Conservation (phyloP, 768 basidiomycete genomes). For the Thelephora aurantiotincta region DNA sequence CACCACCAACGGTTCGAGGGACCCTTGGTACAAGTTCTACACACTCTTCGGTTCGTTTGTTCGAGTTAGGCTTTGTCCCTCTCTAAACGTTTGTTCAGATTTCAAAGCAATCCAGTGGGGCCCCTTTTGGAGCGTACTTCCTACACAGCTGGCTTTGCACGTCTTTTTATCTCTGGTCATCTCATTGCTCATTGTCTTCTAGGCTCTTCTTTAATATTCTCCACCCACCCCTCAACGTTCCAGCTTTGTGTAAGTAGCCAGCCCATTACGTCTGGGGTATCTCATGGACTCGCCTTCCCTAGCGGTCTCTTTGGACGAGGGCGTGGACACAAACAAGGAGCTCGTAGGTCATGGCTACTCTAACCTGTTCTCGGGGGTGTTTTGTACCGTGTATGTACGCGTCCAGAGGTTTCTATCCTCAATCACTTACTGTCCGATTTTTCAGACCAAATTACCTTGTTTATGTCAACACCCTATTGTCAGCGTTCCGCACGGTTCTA, state of each 20-base stretch:
- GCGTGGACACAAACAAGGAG: conserved; percentile 86
- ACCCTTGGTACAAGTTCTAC: conserved; percentile 78
- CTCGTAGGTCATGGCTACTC: conserved; percentile 88
- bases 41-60: conserved; percentile 53
- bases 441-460: conserved; percentile 72
- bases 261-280: background rate
- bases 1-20: conserved; percentile 39
- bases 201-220: conserved; percentile 77
- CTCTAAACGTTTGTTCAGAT: conserved; percentile 27
- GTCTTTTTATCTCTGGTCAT: conserved; percentile 20
- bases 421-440: background rate
- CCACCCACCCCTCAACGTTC: conserved; percentile 81
- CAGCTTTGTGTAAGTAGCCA: conserved; percentile 52
- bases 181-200: background rate
- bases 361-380: conserved; percentile 66
- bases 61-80: background rate
- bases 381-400: conserved; percentile 63
- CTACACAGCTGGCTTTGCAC: conserved; percentile 86
- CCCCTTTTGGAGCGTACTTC: conserved; percentile 71
- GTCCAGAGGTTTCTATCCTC: background rate
- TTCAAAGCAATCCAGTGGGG: conserved; percentile 41
- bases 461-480: conserved; percentile 79
- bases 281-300: background rate
- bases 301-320: conserved; percentile 83
- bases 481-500: conserved; percentile 10